Percentiles rank a stretch among this genome's conserved stretches.
phyloP scores from a whole-genome alignment of 257 asterid species.

The Avicennia marina region DNA sequence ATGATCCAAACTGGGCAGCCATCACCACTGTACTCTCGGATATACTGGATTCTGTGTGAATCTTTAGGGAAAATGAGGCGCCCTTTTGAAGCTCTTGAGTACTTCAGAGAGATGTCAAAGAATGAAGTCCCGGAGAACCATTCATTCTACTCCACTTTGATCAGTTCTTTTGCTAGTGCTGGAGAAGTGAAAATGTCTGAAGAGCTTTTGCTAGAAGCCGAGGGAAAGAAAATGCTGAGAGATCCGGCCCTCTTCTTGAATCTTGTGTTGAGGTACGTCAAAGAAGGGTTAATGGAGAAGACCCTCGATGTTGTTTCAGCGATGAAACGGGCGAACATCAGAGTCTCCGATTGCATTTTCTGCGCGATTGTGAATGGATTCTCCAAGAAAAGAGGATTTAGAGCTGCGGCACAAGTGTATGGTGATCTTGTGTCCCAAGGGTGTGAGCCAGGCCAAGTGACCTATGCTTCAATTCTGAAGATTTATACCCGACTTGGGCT shows the following conservation, averaged over 20 bases:
- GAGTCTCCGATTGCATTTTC: constrained; percentile 81
- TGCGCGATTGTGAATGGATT: constrained; percentile 83
- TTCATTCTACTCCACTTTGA: constrained; percentile 58
- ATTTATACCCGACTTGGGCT: constrained; percentile 55
- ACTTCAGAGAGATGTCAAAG: constrained; percentile 53
- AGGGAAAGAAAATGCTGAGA: constrained; percentile 62
- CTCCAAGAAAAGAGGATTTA: constrained; percentile 49
- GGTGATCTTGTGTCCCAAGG: constrained; percentile 49
- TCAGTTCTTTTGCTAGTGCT: constrained; percentile 43
- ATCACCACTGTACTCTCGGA: constrained; percentile 18
- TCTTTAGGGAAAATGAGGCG: constrained; percentile 57
- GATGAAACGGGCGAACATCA: constrained; percentile 56
- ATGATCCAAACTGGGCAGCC: background rate
- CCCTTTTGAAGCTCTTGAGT: constrained; percentile 54
- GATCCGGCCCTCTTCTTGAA: constrained; percentile 80
- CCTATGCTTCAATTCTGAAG: constrained; percentile 64
- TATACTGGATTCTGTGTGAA: constrained; percentile 58
- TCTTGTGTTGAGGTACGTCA: constrained; percentile 53
- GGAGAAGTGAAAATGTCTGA: constrained; percentile 56
- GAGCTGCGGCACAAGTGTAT: constrained; percentile 43
- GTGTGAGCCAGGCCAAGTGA: constrained; percentile 87
- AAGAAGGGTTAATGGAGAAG: constrained; percentile 58
- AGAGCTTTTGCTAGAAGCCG: constrained; percentile 71
- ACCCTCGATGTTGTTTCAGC: constrained; percentile 41
- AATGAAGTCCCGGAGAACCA: constrained; percentile 46